Evolutionary conservation across 2,329 filamentous ascomycete species (phyloP).

Genomic region (Pezicula rhizophila): DNA sequence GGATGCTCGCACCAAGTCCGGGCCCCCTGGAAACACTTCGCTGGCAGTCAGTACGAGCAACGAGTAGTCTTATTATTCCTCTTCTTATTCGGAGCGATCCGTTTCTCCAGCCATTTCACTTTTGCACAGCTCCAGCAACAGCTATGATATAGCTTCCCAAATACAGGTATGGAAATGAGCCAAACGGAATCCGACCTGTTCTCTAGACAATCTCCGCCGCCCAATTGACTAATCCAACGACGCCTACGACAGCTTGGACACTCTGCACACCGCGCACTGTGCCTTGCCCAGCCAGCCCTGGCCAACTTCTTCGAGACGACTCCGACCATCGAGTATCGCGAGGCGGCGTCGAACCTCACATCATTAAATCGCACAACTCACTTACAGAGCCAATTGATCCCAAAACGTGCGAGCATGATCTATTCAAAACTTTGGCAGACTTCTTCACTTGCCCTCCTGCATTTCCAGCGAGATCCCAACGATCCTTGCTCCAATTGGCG

Average conservation of each 20-base stretch:
- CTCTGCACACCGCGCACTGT: not conserved
- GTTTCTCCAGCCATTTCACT: not conserved
- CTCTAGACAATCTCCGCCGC: too few relatives aligned
- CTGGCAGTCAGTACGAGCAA: too few relatives aligned
- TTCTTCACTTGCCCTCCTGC: conserved; percentile 5
- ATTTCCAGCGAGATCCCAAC: not conserved
- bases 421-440: conserved; percentile 7
- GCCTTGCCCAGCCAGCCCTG: not conserved
- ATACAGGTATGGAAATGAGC: not conserved
- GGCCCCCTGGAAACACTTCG: too few relatives aligned
- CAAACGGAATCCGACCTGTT: conserved; percentile 2
- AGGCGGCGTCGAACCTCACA: not conserved
- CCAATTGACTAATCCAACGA: not conserved
- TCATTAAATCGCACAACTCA: not conserved
- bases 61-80: too few relatives aligned
- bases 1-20: too few relatives aligned
- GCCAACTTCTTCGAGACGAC: not conserved
- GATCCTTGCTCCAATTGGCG: not conserved
- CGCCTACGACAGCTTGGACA: not conserved
- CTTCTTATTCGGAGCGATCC: too few relatives aligned
- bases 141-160: not conserved
- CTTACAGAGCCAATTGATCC: conserved; percentile 8
- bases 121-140: not conserved
- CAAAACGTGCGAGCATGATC: conserved; percentile 14
- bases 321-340: not conserved